Percentiles rank a stretch among this genome's conserved stretches.
These are phyloP conservation scores for Suhomyces bribrorum DNA, from an alignment of 1,139 yeast genomes.

Conservation along the genomic window DNA sequence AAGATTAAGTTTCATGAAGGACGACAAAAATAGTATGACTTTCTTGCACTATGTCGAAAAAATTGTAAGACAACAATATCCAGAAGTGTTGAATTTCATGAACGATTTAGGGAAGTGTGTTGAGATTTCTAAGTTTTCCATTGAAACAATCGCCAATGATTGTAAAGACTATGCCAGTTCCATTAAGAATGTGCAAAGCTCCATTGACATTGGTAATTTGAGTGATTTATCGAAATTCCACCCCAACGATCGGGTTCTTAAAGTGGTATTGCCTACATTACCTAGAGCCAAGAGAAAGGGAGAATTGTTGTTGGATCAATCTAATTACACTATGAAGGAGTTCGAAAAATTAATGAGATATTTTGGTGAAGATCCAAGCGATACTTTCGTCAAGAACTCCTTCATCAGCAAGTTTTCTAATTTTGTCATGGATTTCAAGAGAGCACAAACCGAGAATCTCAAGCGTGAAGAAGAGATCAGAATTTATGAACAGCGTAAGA, in stretches of 20 bases:
- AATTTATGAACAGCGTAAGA: slow-evolving; percentile 73
- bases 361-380: slow-evolving; percentile 77
- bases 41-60: slow-evolving; percentile 80
- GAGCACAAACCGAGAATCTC: slow-evolving; percentile 74
- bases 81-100: slow-evolving; percentile 60
- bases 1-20: slow-evolving; percentile 74
- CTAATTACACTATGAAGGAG: slow-evolving; percentile 61
- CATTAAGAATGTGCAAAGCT: slow-evolving; percentile 67
- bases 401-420: slow-evolving; percentile 75
- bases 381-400: slow-evolving; percentile 61
- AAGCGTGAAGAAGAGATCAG: slow-evolving; percentile 79
- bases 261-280: slow-evolving; percentile 61
- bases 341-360: slow-evolving; percentile 70
- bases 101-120: slow-evolving; percentile 60
- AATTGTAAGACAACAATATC: slow-evolving; percentile 65
- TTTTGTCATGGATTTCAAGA: slow-evolving; percentile 73
- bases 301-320: slow-evolving; percentile 63
- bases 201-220: slow-evolving; percentile 73
- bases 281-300: slow-evolving; percentile 71
- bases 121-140: slow-evolving; percentile 63
- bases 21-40: slow-evolving; percentile 74
- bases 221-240: slow-evolving; percentile 76
- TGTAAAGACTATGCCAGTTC: slow-evolving; percentile 58
- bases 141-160: slow-evolving; percentile 66
- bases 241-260: slow-evolving; percentile 66